These are phyloP conservation scores for Silene latifolia DNA, from an alignment of 148 eudicot genomes.

Conservation along the genomic window DNA sequence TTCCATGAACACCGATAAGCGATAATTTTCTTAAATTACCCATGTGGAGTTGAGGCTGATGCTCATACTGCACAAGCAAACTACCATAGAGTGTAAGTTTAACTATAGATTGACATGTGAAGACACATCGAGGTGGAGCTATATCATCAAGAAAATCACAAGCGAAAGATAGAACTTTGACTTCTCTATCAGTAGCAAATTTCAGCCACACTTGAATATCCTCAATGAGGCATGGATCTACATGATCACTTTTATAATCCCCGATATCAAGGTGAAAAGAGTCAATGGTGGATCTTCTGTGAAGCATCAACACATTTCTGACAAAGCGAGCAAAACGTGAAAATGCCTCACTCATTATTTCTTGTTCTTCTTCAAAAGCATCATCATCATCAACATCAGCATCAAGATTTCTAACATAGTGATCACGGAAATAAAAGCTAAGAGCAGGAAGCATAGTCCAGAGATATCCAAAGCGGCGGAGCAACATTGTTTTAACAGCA, in stretches of 20 bases:
- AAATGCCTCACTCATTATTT: background rate
- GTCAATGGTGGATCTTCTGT: background rate
- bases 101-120: slow-evolving; percentile 10
- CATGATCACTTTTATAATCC: background rate
- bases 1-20: background rate
- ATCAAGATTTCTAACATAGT: too few relatives aligned
- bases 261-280: background rate
- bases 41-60: slow-evolving; percentile 3
- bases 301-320: slow-evolving; percentile 4
- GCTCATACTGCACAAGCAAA: background rate
- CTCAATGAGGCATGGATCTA: background rate
- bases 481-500: too few relatives aligned
- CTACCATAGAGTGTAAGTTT: background rate
- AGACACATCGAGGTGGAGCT: background rate
- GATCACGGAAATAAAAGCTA: too few relatives aligned
- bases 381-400: background rate
- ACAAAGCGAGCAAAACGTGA: background rate
- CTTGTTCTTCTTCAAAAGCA: background rate
- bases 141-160: too few relatives aligned
- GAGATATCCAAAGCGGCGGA: too few relatives aligned
- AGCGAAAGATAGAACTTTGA: background rate
- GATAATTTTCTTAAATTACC: background rate
- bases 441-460: too few relatives aligned
- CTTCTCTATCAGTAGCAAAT: background rate
- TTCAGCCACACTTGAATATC: slow-evolving; percentile 6